Base-by-base conservation (phyloP, 1,284 basidiomycete species). In the Leccinum pachyderme region DNA sequence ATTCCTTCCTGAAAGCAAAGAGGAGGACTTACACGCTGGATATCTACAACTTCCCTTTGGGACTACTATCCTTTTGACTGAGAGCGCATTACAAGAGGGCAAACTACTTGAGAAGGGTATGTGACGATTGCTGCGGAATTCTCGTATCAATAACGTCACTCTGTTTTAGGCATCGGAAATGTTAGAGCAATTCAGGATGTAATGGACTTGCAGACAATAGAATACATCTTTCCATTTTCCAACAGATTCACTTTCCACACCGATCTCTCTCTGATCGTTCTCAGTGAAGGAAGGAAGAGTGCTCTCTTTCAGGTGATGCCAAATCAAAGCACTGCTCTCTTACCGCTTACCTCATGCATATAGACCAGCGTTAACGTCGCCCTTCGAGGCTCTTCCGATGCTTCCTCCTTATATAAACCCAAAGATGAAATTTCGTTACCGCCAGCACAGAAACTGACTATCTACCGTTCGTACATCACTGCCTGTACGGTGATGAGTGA, bases 181-280 rank as follows among this genome's bases (percentile, higher is more conserved):
- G 71, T 94, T 32, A 81, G 75, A 44, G 80, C 84, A 0, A 71
- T 89, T n/a, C 87, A 91, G 57, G 80, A 86, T 48, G 78, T 84
- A 54, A 82, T 94, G 65, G 75, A 75, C 41, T 73, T 75, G 13
- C 91, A 93, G 64, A 86, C 82, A 3, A 72, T 94, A n/a, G 76
- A 84, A 11, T 95, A 94, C 67, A 72, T 79, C 31, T 95, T 94
- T 69, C 92, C 93, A 0, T 95, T 83, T 71, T 70, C 65, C 31
- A 89, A 84, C 63, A 75, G 68, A 54, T 93, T 89, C 65, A 75
- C 82, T 11, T 91, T 95, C 64, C 79, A 86, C 28, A 91, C 89
- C 1, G 90, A 93, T 62, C 74, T 91, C 22, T 76, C 72, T 39
- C 81, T 88, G 55, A 61, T 94, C 27, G 72, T 91, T 0, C 68